phyloP scores from a whole-genome alignment of 257 asterid species.

The Solanum dulcamara region DNA sequence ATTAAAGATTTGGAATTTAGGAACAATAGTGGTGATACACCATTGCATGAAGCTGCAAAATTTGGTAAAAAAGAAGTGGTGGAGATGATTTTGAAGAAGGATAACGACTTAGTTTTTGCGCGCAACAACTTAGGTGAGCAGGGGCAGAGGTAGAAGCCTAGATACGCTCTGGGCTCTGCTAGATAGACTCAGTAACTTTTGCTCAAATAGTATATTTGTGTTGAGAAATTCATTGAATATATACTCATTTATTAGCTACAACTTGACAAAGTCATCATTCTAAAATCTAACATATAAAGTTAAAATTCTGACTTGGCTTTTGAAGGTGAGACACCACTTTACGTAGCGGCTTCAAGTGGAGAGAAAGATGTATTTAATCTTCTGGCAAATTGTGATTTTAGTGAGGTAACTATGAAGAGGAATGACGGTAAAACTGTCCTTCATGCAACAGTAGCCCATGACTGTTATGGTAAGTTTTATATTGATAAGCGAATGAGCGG shows the following conservation, averaged over 20 bases:
- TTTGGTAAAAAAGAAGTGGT: neutral
- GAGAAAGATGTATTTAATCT: neutral
- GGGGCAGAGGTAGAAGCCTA: neutral
- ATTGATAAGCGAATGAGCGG: neutral
- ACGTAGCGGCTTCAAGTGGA: neutral
- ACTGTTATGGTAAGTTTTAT: neutral
- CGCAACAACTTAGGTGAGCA: neutral
- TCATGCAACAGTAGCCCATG: neutral
- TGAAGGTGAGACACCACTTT: slow-evolving; percentile 1
- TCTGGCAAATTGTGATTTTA: neutral
- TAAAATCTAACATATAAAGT: neutral
- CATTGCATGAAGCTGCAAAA: slow-evolving; percentile 4
- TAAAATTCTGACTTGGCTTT: neutral
- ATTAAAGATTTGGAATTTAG: neutral
- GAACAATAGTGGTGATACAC: neutral
- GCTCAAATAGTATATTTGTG: neutral
- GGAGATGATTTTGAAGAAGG: neutral
- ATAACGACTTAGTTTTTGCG: neutral
- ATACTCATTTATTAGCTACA: neutral
- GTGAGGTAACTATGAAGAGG: neutral
- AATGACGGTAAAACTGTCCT: neutral
- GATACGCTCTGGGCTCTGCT: neutral
- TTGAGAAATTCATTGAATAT: neutral
- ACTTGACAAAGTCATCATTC: neutral
- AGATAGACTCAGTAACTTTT: neutral